Conservation (phyloP, 2,329 filamentous ascomycete species). For the Stachybotrys echinatus region DNA sequence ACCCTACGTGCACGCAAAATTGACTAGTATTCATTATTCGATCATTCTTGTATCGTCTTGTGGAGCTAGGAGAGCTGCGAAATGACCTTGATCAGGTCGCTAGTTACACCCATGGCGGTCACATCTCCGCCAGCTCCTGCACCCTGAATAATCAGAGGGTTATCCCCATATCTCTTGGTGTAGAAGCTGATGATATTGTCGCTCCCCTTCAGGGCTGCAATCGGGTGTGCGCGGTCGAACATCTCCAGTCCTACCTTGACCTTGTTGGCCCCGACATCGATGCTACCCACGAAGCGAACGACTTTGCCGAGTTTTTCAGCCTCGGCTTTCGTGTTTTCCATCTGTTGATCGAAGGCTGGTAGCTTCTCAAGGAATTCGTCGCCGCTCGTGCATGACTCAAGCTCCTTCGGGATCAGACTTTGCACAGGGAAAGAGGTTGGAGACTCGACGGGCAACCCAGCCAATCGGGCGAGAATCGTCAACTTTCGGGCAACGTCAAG, state of each 20-base stretch:
- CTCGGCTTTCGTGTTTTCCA: slow-evolving; percentile 82
- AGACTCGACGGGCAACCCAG: slow-evolving; percentile 74
- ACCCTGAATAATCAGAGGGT: slow-evolving; percentile 90
- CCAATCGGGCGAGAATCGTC: slow-evolving; percentile 85
- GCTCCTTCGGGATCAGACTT: slow-evolving; percentile 82
- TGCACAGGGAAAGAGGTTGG: slow-evolving; percentile 91
- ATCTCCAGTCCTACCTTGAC: slow-evolving; percentile 92
- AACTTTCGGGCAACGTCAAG: slow-evolving; percentile 92
- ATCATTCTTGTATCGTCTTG: slow-evolving; percentile 13
- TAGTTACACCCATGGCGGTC: slow-evolving; percentile 96
- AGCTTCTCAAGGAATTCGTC: slow-evolving; percentile 82
- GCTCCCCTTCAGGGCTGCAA: slow-evolving; percentile 91
- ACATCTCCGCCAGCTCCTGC: slow-evolving; percentile 92
- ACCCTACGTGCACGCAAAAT: background rate
- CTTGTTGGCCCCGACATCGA: slow-evolving; percentile 73
- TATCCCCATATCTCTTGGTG: slow-evolving; percentile 86
- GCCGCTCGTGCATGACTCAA: slow-evolving; percentile 71
- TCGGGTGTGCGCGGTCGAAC: slow-evolving; percentile 82
- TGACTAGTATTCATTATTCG: background rate
- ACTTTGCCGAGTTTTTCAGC: slow-evolving; percentile 87
- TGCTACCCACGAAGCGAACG: slow-evolving; percentile 87
- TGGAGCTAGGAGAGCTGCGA: slow-evolving; percentile 53
- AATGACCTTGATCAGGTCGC: slow-evolving; percentile 85
- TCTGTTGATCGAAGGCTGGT: slow-evolving; percentile 77
- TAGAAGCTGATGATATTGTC: slow-evolving; percentile 99